Percentiles rank a stretch among this genome's conserved stretches.
Evolutionary conservation across 108 stramenopile genomes (phyloP).

Genomic region (Nitzschia putrida): DNA sequence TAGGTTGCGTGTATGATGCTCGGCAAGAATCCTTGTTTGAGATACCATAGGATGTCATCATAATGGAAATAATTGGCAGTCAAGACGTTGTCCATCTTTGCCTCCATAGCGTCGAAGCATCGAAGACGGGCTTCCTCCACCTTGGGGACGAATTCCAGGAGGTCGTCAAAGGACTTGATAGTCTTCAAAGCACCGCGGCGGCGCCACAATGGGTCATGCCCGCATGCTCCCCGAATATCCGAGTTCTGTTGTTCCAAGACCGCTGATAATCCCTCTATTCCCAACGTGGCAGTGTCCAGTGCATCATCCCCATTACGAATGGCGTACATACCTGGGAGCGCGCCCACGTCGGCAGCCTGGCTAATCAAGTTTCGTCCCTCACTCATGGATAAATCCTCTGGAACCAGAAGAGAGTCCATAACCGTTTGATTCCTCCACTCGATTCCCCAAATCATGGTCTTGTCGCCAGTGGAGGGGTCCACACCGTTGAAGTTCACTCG

Average conservation of each 20-base stretch:
- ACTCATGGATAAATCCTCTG: background rate
- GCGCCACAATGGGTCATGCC: background rate
- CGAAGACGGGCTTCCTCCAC: background rate
- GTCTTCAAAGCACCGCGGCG: background rate
- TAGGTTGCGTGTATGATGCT: background rate
- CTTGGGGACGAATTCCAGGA: background rate
- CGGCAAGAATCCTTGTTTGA: background rate
- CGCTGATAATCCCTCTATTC: background rate
- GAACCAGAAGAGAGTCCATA: background rate
- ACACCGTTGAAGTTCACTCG: background rate
- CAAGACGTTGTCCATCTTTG: background rate
- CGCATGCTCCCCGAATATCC: background rate
- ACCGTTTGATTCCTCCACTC: too few relatives aligned
- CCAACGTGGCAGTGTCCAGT: background rate
- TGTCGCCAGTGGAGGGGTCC: background rate
- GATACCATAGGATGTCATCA: background rate
- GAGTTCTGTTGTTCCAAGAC: background rate
- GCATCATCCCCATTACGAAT: background rate
- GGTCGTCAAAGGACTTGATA: background rate
- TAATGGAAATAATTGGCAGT: background rate
- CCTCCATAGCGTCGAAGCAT: background rate
- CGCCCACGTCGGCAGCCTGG: background rate
- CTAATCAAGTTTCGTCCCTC: background rate
- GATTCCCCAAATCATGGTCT: background rate
- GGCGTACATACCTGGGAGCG: background rate